Evolutionary conservation across 2,329 filamentous ascomycete genomes (phyloP), one percentile per base, ranked within the genome.

Genomic region (Penicillium crustosum): DNA sequence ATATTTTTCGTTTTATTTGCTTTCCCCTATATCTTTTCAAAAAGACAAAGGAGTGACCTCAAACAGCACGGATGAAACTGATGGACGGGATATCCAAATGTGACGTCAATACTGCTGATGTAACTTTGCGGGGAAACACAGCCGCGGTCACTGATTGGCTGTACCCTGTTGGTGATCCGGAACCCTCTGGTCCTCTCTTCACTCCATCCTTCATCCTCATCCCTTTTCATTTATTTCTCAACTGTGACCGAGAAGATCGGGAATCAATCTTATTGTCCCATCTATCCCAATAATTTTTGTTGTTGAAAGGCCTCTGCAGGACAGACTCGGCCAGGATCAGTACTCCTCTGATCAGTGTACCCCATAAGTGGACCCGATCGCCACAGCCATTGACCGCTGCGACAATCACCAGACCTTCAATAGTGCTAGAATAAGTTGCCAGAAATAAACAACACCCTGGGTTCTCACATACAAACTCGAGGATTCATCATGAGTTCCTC

Each of bases 401-500:
- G 36, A 25, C 12, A 33, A 27, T 19, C 15, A 52, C 10, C 39
- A 27, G 19, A 35, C 21, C 15, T 44, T 44, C 15, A 15, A 44
- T 35, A 43, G 8, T 9, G 27, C 29, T 27, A 31, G 41, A 12
- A 25, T 33, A 23, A 15, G 27, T 27, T 25, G 15, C 19, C 19
- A 15, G 21, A 23, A 21, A 15, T 25, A 15, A 29, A 19, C 19
- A 27, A 9, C 4, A 53, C 5, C 9, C 45, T 21, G 25, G n/a
- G 12, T 12, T 27, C 27, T 31, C 1, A 21, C 15, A 29, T 33
- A 43, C 9, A n/a, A 42, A 9, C 19, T 19, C 7, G 9, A 35
- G 17, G 9, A 53, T 27, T 15, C 19, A 59, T 15, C 55, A 67
- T 67, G 62, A 61, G 57, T 52, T 63, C 54, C 44, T 60, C 60